Conservation (phyloP, 345 rosid genomes). For the Citrus sinensis region DNA sequence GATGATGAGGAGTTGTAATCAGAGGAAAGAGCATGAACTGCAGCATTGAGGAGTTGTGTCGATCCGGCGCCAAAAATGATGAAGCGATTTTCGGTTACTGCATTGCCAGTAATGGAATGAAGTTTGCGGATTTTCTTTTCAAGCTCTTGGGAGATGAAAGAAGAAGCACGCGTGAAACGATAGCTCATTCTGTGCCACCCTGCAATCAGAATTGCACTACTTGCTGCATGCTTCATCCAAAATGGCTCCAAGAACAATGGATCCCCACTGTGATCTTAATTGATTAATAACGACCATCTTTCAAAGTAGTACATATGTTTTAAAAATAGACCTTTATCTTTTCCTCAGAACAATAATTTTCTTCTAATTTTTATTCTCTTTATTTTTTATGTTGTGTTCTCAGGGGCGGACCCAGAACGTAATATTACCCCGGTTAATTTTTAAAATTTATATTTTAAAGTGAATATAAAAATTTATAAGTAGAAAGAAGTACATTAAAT, state of each 20-base stretch:
- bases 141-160: conserved; percentile 32
- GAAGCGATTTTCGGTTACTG: conserved; percentile 43
- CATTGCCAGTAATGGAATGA: conserved; percentile 53
- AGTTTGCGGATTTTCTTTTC: conserved; percentile 41
- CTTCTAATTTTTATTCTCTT: not conserved
- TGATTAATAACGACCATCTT: not conserved
- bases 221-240: conserved; percentile 45
- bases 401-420: too few species aligned
- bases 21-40: conserved; percentile 53
- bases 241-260: conserved; percentile 55
- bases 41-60: conserved; percentile 64
- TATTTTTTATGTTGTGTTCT: too few species aligned
- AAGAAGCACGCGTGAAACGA: conserved; percentile 13
- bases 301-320: too few species aligned
- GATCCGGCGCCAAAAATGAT: conserved; percentile 62
- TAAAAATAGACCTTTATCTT: too few species aligned
- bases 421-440: too few species aligned
- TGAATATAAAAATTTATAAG: too few species aligned
- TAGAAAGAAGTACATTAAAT: too few species aligned
- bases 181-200: conserved; percentile 70
- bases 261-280: conserved; percentile 38
- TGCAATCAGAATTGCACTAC: conserved; percentile 43
- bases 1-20: conserved; percentile 35
- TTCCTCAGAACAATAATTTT: too few species aligned
- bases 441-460: too few species aligned